phyloP scores from a whole-genome alignment of 2,329 filamentous ascomycete species.

The Colletotrichum sp. region DNA sequence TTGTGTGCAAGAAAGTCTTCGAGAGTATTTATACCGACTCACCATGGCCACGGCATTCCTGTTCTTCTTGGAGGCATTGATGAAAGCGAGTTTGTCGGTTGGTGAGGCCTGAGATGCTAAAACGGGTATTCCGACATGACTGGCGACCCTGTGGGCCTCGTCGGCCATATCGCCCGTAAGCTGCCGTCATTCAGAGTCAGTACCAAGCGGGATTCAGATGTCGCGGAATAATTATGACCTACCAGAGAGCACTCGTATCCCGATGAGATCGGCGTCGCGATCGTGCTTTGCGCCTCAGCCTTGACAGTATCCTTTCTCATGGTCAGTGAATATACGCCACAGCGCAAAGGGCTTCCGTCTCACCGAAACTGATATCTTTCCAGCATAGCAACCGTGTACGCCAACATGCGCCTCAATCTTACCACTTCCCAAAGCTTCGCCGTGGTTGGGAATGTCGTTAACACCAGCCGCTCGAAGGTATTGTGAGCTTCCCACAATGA shows the following conservation, averaged over 20 bases:
- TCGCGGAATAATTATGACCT: too few relatives aligned
- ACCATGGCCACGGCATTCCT: background rate
- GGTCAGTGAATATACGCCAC: background rate
- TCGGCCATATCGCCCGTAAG: background rate
- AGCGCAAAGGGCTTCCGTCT: background rate
- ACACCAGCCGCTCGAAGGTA: background rate
- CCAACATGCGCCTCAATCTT: background rate
- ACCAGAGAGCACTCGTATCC: background rate
- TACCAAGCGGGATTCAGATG: too few relatives aligned
- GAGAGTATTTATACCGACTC: background rate
- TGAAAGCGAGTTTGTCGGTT: background rate
- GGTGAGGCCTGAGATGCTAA: background rate
- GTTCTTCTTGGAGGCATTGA: background rate
- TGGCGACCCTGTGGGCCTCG: background rate
- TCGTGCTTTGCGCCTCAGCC: background rate
- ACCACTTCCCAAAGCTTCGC: background rate
- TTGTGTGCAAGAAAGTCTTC: background rate
- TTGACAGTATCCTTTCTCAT: background rate
- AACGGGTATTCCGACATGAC: background rate
- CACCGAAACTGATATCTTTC: background rate
- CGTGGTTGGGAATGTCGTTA: background rate
- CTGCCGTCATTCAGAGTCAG: background rate
- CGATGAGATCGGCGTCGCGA: background rate
- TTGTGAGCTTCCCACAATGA: background rate
- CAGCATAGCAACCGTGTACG: background rate